These are phyloP conservation scores for Malus orientalis DNA, from an alignment of 306 rosid species.

Conservation along the genomic window DNA sequence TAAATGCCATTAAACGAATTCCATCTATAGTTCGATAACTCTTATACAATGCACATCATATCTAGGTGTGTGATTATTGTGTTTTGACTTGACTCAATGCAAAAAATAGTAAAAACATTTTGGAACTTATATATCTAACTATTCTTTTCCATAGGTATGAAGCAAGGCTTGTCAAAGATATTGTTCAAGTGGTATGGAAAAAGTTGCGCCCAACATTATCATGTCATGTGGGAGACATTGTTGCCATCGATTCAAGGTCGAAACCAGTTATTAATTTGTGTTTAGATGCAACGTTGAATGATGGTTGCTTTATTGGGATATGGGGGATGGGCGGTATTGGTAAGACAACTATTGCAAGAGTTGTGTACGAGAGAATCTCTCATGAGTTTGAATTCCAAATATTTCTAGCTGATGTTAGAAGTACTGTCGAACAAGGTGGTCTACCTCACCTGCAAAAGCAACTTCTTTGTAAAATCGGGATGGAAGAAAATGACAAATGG, in stretches of 20 bases:
- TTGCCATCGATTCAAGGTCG: not conserved
- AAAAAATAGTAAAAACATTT: not conserved
- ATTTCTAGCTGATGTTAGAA: not conserved
- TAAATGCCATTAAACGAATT: not conserved
- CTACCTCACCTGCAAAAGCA: not conserved
- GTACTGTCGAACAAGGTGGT: not conserved
- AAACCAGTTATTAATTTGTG: not conserved
- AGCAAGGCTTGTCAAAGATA: not conserved
- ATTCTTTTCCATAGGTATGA: not conserved
- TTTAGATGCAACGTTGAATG: not conserved
- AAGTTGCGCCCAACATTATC: not conserved
- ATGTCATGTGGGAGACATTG: not conserved
- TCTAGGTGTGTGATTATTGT: not conserved
- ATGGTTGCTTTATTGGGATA: not conserved
- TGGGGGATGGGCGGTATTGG: slow-evolving; percentile 16
- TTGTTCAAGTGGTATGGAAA: not conserved
- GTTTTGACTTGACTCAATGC: not conserved
- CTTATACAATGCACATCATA: no score
- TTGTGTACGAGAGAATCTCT: not conserved
- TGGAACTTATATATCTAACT: no score
- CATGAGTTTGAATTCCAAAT: not conserved
- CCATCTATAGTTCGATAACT: no score
- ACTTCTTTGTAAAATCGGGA: not conserved
- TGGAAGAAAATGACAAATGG: not conserved
- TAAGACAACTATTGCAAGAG: not conserved